Base-by-base conservation (phyloP, 176 grass and related monocot species). In the Chrysopogon serrulatus region DNA sequence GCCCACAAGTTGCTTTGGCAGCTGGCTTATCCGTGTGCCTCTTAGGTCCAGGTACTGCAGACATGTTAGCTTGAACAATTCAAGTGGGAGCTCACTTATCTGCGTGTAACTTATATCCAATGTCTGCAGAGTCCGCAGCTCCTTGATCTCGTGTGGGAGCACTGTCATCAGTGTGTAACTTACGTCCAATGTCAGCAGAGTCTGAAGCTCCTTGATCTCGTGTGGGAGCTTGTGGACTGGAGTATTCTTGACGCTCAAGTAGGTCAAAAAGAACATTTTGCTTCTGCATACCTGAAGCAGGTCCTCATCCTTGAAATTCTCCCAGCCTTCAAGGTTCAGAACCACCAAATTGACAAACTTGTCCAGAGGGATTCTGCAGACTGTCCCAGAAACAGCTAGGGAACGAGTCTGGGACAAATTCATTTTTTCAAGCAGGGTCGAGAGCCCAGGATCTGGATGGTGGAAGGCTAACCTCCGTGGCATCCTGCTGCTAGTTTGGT, bases 51-150 rank as follows among this genome's bases (percentile, higher is more conserved):
- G 5, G 3, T 0, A 1, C 1, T 0, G 0, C 24, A 84, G 28
- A 15, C 0, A 0, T 30, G 5, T 8, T 76, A 35, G 31, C 33
- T 26, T 1, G 19, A 10, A 10, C 0, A 44, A 2, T 2, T 10
- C 17, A 1, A 26, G 40, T 1, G 39, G 76, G 40, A 79, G 24
- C 57, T 65, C 18, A 21, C 3, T 43, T 7, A 86, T 43, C 2
- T 12, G 3, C 1, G 84, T 86, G 23, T n/a, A 18, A 18, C 76
- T 86, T 0, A 36, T 0, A 3, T 64, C 76, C 67, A 86, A 0
- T 1, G 1, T 0, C 0, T 0, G 0, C 13, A 80, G 69, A 11
- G 0, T 2, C 5, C 2, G 0, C 16, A 86, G 19, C 11, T 81
- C 8, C 44, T 67, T 81, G 44, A 81, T 81, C 24, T 79, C 19